Base-by-base conservation (phyloP, 2,329 filamentous ascomycete species). In the Monilinia polystroma region DNA sequence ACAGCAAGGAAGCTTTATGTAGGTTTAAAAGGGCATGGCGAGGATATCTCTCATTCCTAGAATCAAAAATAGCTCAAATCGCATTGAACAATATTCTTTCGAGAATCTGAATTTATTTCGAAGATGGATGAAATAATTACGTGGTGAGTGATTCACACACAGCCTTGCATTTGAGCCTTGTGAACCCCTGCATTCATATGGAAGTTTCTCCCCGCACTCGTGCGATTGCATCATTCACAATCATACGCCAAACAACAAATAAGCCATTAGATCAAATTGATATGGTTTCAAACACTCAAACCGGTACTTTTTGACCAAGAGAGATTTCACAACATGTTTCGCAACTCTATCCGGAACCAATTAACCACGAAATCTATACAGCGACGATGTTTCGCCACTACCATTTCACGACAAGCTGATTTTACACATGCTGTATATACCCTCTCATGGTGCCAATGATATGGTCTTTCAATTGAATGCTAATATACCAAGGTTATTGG, bases 401-500 rank as follows among this genome's bases (percentile, higher is more conserved):
- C 70, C 1, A 66, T 71, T 43, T 56, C 54, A 51, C 69, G 70
- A 54, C 57, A 71, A 41, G 72, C 72, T 56, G 75, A 77, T 68
- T 77, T 76, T 49, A 77, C 75, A 52, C 75, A 77, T 74, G 73
- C 75, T 66, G 75, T 76, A 71, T 63, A 69, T 67, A 49, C 52
- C 54, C 43, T 54, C 51, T 32, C 51, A 49, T 26, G 26, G 23
- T 41, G 56, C 49, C 18, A 49, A 4, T 18, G 54, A 66, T 20
- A 52, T 60, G 35, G 60, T 52, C 29, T 53, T 57, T 38, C 58
- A 32, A 16, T 43, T 45, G 52, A 60, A 11, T 16, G 47, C 60
- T 57, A 56, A 58, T 45, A 20, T 26, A 2, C 29, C 26, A 54
- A 77, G 76, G 70, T 77, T 1, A 75, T 92, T 68, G 89, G 89